Evolutionary conservation across 805 yeast species (phyloP), one percentile per base, ranked within the genome.

Genomic region (Zygosaccharomyces lentus): DNA sequence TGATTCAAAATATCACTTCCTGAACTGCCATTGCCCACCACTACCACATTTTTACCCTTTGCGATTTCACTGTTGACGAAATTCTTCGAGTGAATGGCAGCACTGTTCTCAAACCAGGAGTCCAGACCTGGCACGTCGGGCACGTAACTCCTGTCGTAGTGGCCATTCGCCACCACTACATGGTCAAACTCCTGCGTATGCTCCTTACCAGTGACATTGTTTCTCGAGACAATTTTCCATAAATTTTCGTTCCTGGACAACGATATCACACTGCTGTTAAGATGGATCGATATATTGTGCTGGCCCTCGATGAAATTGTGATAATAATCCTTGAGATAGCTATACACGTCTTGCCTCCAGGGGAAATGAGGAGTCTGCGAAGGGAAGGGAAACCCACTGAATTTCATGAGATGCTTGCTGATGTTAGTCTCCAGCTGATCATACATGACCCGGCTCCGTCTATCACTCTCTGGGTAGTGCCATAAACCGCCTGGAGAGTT

Each of bases 401-500:
- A 87, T 43, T 78, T 81, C 96, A 88, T 87, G 41, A 85, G 60
- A 25, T 70, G 70, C 37, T 73, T 72, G 26, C 81, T 79, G 21
- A 86, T 76, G 58, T 87, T 87, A 6, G 95, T 84, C 59, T 82
- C 89, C 47, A 87, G 66, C 34, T 69, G 62, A 41, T 80, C 76
- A 61, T 87, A 87, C 58, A 84, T 77, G 0, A 90, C 70, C 15
- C 64, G 46, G 6, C 46, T 39, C 30, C 54, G 44, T 34, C 60
- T 61, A 3, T 47, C 58, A 39, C 51, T 39, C 36, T 67, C 44
- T 60, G 69, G 45, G 69, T 72, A 83, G 58, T 80, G 76, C 96
- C 96, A 87, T 7, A 87, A 67, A 0, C 96, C 96, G 10, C 95
- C 96, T n/a, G 76, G 59, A n/a, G 64, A 61, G 6, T 67, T 53